A percentile compares a stretch with the other conserved stretches of the same genome.
Evolutionary conservation across 805 yeast genomes (phyloP).

Genomic region (Yamadazyma ubonensis): DNA sequence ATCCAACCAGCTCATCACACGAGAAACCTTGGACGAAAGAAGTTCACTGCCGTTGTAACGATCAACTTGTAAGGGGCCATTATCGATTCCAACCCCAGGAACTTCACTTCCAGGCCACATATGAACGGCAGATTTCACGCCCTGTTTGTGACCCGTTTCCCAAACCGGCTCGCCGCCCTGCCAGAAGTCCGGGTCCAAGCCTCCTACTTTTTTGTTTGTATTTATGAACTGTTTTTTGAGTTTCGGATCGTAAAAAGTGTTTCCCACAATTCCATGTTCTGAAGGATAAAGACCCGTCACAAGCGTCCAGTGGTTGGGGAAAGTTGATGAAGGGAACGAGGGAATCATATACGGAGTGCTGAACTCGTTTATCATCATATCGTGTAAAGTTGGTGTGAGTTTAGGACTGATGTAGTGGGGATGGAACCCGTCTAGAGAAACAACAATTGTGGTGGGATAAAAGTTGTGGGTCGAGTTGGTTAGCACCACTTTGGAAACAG

Average conservation of each 20-base stretch:
- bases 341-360: slow-evolving; percentile 86
- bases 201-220: slow-evolving; percentile 53
- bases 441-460: slow-evolving; percentile 74
- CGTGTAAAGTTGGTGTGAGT: slow-evolving; percentile 70
- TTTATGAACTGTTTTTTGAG: slow-evolving; percentile 58
- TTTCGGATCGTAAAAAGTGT: slow-evolving; percentile 68
- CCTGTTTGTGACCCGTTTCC: slow-evolving; percentile 68
- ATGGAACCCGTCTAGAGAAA: slow-evolving; percentile 88
- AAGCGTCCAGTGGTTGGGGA: slow-evolving; percentile 90
- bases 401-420: slow-evolving; percentile 74
- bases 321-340: slow-evolving; percentile 83
- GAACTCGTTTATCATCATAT: slow-evolving; percentile 48
- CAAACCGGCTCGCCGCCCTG: slow-evolving; percentile 85
- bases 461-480: slow-evolving; percentile 67
- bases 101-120: slow-evolving; percentile 98
- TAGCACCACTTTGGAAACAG: slow-evolving; percentile 19
- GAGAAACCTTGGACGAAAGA: slow-evolving; percentile 53
- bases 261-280: slow-evolving; percentile 85
- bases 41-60: slow-evolving; percentile 63
- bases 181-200: slow-evolving; percentile 65
- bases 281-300: slow-evolving; percentile 84
- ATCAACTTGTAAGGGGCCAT: slow-evolving; percentile 53
- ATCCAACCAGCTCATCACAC: slow-evolving; percentile 70
- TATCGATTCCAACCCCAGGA: slow-evolving; percentile 40
- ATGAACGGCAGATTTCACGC: slow-evolving; percentile 70